A percentile compares a stretch with the other conserved stretches of the same genome.
Conservation (phyloP, 805 yeast species). For the Nakazawaea sp. region DNA sequence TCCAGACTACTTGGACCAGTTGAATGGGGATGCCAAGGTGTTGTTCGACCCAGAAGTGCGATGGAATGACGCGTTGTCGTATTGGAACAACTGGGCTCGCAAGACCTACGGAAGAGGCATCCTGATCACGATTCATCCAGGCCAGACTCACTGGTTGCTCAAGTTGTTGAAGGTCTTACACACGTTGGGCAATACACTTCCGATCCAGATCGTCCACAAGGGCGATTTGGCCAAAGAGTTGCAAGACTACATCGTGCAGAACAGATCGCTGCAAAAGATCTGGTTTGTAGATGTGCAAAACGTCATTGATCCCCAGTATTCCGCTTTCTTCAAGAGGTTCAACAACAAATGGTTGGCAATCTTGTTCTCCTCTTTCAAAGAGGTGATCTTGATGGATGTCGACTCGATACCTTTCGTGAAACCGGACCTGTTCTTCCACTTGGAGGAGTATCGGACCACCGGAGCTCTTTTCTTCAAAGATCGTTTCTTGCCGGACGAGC, state of each 20-base stretch:
- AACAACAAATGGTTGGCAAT: constrained; percentile 48
- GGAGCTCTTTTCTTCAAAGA: constrained; percentile 44
- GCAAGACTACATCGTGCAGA: constrained; percentile 18
- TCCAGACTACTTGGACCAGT: too few relatives aligned
- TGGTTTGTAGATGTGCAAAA: constrained; percentile 26
- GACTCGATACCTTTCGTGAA: constrained; percentile 37
- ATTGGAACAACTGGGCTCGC: background rate
- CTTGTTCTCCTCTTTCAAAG: constrained; percentile 51
- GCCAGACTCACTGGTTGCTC: background rate
- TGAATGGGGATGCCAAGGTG: too few relatives aligned
- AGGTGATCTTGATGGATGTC: constrained; percentile 46
- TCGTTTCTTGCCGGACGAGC: constrained; percentile 27
- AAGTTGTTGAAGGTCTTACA: constrained; percentile 33
- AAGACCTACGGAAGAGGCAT: background rate
- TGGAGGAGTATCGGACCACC: constrained; percentile 25
- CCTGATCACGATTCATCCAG: constrained; percentile 1
- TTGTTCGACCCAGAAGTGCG: too few relatives aligned
- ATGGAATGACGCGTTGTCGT: background rate
- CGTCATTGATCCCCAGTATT: constrained; percentile 18
- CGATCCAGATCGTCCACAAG: constrained; percentile 38
- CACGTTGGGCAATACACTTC: constrained; percentile 39
- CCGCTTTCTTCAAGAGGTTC: constrained; percentile 19
- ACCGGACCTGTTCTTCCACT: constrained; percentile 25
- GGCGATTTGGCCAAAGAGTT: constrained; percentile 29
- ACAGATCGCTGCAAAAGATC: constrained; percentile 17